Evolutionary conservation across 1,284 basidiomycete species (phyloP).

Genomic region (Puccinia polysora): DNA sequence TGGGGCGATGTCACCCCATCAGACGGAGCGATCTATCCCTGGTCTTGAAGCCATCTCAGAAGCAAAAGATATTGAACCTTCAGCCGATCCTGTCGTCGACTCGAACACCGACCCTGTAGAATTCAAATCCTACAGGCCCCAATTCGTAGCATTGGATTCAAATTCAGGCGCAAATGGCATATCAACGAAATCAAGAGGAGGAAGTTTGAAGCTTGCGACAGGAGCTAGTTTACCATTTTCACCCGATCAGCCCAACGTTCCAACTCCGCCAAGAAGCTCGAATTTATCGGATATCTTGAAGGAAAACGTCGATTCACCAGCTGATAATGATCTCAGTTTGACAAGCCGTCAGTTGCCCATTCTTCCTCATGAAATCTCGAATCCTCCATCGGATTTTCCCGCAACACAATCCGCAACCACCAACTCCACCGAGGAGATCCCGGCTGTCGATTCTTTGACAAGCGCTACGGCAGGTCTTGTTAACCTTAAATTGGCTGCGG

Average conservation of each 20-base stretch:
- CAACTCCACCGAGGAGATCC: not conserved
- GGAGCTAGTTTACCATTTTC: not conserved
- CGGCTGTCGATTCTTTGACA: too few relatives aligned
- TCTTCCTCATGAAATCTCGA: not conserved
- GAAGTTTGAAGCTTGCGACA: not conserved
- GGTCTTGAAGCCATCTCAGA: conserved; percentile 4
- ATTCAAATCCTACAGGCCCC: too few relatives aligned
- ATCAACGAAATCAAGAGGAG: not conserved
- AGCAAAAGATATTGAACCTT: conserved; percentile 1
- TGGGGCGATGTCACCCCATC: not conserved
- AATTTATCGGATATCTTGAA: conserved; percentile 10
- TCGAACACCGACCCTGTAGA: not conserved
- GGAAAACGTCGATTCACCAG: conserved; percentile 17
- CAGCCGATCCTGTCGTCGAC: not conserved
- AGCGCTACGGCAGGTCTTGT: too few relatives aligned
- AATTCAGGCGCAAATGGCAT: not conserved
- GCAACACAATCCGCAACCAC: not conserved
- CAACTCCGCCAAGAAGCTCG: conserved; percentile 2
- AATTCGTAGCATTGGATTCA: too few relatives aligned
- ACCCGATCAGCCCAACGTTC: not conserved
- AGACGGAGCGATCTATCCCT: conserved; percentile 1
- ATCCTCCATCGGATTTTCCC: not conserved
- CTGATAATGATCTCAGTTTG: conserved; percentile 9
- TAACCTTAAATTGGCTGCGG: too few relatives aligned
- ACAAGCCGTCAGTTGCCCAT: not conserved